Percentiles rank a stretch among this genome's conserved stretches.
Evolutionary conservation across 805 yeast species (phyloP).

Genomic region (Candida montana): DNA sequence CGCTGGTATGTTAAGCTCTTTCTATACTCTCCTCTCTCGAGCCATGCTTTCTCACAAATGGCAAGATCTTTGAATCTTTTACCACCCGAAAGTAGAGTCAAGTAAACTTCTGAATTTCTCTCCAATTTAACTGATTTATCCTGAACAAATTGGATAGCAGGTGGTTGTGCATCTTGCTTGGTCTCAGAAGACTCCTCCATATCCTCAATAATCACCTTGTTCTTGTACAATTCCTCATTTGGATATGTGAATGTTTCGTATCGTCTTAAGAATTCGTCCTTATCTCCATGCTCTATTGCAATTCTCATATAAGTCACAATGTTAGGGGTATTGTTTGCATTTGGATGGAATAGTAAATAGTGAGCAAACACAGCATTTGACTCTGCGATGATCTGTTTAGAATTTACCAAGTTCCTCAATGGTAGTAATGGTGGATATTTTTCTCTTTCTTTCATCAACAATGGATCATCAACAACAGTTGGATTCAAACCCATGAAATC

Average conservation of each 20-base stretch:
- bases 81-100: constrained; percentile 43
- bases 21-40: constrained; percentile 72
- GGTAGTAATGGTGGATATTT: constrained; percentile 68
- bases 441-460: constrained; percentile 15
- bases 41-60: constrained; percentile 67
- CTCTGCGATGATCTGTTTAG: constrained; percentile 56
- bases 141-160: constrained; percentile 10
- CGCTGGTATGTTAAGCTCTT: constrained; percentile 44
- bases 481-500: constrained; percentile 31
- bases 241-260: constrained; percentile 33
- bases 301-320: constrained; percentile 51
- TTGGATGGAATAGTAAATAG: constrained; percentile 39
- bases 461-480: constrained; percentile 10
- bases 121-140: constrained; percentile 11
- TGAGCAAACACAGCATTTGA: constrained; percentile 72
- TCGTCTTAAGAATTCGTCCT: constrained; percentile 32
- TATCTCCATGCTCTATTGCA: constrained; percentile 30
- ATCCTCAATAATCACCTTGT: constrained; percentile 12
- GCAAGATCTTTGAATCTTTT: constrained; percentile 45
- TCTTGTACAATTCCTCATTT: constrained; percentile 16
- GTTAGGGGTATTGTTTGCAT: constrained; percentile 35
- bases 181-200: background rate
- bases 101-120: constrained; percentile 18
- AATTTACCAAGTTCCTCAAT: constrained; percentile 33
- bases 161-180: constrained; percentile 15